A percentile compares a stretch with the other conserved stretches of the same genome.
phyloP scores from a whole-genome alignment of 2,329 filamentous ascomycete species.

The Diplodia sapinea region DNA sequence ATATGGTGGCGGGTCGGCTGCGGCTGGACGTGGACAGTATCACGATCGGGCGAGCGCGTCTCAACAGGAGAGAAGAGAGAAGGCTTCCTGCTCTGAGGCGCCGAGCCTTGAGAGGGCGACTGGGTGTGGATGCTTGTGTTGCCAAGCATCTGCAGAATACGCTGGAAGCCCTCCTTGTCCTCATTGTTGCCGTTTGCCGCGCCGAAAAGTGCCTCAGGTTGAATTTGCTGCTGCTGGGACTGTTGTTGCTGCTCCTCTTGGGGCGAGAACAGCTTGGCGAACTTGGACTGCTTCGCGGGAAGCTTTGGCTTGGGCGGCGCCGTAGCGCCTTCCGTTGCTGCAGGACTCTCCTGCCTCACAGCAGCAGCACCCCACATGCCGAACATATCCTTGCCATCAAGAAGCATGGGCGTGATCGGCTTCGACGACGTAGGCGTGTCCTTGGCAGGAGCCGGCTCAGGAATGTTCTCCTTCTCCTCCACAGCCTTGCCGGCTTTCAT shows the following conservation, averaged over 20 bases:
- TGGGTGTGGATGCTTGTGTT: slow-evolving; percentile 42
- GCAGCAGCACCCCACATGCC: slow-evolving; percentile 59
- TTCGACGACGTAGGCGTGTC: slow-evolving; percentile 45
- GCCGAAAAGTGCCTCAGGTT: slow-evolving; percentile 36
- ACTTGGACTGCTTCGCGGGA: slow-evolving; percentile 72
- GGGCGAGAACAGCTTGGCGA: slow-evolving; percentile 72
- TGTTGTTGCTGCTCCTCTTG: slow-evolving; percentile 45
- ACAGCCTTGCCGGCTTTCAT: slow-evolving; percentile 72
- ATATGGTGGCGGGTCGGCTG: slow-evolving; percentile 36
- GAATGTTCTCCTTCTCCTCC: slow-evolving; percentile 52
- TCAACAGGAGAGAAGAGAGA: slow-evolving; percentile 20
- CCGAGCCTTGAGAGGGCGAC: slow-evolving; percentile 31
- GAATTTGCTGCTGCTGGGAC: slow-evolving; percentile 33
- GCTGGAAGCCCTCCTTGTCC: slow-evolving; percentile 86
- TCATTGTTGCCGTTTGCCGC: slow-evolving; percentile 57
- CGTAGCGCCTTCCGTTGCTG: slow-evolving; percentile 33
- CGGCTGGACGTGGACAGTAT: slow-evolving; percentile 28
- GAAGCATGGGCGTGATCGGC: slow-evolving; percentile 65
- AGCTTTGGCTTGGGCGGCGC: slow-evolving; percentile 44
- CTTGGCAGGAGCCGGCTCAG: slow-evolving; percentile 40
- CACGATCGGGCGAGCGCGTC: slow-evolving; percentile 24
- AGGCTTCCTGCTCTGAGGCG: slow-evolving; percentile 12
- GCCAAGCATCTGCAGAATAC: slow-evolving; percentile 81
- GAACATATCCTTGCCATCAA: slow-evolving; percentile 76
- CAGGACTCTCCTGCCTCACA: slow-evolving; percentile 37